A percentile compares a stretch with the other conserved stretches of the same genome.
These are phyloP conservation scores for Magnolia kwangsiensis DNA, from an alignment of 164 flowering plant species.

Conservation along the genomic window DNA sequence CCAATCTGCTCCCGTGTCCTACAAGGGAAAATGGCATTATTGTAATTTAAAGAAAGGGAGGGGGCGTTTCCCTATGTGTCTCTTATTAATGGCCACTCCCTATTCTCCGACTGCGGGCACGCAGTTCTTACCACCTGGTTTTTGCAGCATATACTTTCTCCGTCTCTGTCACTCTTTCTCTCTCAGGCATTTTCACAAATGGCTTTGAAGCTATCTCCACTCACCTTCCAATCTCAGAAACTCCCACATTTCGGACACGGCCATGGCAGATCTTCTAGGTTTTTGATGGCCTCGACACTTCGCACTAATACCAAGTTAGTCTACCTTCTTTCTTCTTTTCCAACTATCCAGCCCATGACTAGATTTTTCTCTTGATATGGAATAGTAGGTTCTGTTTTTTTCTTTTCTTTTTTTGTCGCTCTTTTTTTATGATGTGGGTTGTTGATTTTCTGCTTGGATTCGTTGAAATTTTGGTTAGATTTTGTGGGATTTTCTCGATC, in stretches of 20 bases:
- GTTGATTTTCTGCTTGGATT: not conserved
- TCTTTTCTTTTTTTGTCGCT: too few species aligned
- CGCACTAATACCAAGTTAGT: constrained; percentile 42
- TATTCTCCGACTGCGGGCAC: not conserved
- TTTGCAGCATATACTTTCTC: not conserved
- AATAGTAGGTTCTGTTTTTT: not conserved
- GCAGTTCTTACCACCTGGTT: not conserved
- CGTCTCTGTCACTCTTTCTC: constrained; percentile 2
- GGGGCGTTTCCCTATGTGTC: not conserved
- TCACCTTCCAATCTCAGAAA: constrained; percentile 34
- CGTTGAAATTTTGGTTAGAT: not conserved
- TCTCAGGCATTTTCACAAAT: constrained; percentile 18
- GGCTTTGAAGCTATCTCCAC: constrained; percentile 49
- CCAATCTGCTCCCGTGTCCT: too few species aligned
- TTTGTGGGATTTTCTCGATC: not conserved
- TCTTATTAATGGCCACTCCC: not conserved
- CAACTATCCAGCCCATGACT: not conserved
- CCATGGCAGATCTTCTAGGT: constrained; percentile 52
- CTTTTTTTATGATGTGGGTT: not conserved
- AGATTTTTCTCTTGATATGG: not conserved
- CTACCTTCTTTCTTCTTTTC: not conserved
- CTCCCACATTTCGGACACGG: constrained; percentile 29
- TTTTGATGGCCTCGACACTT: constrained; percentile 61
- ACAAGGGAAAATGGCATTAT: not conserved
- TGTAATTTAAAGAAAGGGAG: too few species aligned